Conservation (phyloP, 345 rosid species). For the Lepidium didymum region DNA sequence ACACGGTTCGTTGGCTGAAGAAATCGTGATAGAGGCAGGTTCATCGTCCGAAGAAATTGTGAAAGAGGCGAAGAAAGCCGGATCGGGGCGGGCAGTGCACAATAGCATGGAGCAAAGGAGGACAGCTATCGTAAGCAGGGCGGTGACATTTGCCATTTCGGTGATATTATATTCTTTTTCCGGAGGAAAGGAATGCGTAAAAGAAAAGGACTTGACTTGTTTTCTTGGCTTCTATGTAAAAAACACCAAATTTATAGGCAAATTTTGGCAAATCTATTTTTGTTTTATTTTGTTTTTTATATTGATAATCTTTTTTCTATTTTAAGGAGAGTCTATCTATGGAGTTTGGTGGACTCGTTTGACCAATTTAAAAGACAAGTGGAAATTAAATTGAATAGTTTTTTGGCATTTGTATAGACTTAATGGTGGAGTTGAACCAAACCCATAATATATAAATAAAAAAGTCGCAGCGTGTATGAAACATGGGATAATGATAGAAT, state of each 20-base stretch:
- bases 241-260: constrained; percentile 12
- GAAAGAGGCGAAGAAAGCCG: background rate
- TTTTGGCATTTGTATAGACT: background rate
- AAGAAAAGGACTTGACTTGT: background rate
- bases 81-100: constrained; percentile 20
- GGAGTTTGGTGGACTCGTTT: constrained; percentile 18
- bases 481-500: constrained; percentile 17
- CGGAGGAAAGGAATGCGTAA: background rate
- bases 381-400: background rate
- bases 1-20: background rate
- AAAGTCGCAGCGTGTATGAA: constrained; percentile 16
- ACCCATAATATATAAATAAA: background rate
- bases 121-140: constrained; percentile 19
- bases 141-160: constrained; percentile 19
- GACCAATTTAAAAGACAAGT: background rate
- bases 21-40: background rate
- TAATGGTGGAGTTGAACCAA: constrained; percentile 10
- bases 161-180: background rate
- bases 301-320: background rate
- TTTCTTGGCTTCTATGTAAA: background rate
- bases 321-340: constrained; percentile 10
- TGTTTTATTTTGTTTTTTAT: background rate
- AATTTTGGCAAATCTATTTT: constrained; percentile 16
- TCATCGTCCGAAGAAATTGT: background rate
- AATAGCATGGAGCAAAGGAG: constrained; percentile 24